Conservation (phyloP, 2,329 filamentous ascomycete species). For the Neofusicoccum cordaticola region DNA sequence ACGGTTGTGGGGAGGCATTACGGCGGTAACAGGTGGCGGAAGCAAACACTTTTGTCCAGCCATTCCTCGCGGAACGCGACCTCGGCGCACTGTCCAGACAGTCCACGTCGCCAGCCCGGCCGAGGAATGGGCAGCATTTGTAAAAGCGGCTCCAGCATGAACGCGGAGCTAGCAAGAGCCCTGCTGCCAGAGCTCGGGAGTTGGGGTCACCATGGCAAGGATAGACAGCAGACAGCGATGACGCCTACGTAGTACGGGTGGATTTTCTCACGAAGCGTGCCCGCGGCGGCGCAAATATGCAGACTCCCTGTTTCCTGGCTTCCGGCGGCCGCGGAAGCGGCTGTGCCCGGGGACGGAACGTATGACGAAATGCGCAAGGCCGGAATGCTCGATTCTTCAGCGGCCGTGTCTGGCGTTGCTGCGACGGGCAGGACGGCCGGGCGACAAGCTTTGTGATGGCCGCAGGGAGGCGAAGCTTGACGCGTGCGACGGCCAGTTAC, state of each 20-base stretch:
- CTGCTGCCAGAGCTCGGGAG: background rate
- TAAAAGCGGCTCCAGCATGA: background rate
- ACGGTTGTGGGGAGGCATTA: slow-evolving; percentile 8
- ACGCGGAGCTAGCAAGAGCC: background rate
- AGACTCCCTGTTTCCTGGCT: slow-evolving; percentile 6
- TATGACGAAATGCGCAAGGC: slow-evolving; percentile 7
- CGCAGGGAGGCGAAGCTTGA: slow-evolving; percentile 13
- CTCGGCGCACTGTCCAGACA: background rate
- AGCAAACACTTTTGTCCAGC: slow-evolving; percentile 1
- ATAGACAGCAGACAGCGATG: background rate
- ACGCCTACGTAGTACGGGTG: background rate
- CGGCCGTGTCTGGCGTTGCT: background rate
- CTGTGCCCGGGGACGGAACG: background rate
- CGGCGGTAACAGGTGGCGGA: background rate
- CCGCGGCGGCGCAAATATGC: background rate
- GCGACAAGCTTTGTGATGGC: slow-evolving; percentile 12
- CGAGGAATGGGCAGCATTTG: background rate
- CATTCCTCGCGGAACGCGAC: background rate
- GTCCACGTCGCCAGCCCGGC: background rate
- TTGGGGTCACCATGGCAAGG: background rate
- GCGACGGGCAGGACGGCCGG: background rate
- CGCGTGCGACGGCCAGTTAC: background rate
- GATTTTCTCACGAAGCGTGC: background rate
- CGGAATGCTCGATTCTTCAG: slow-evolving; percentile 10
- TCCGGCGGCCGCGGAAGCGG: slow-evolving; percentile 1